Evolutionary conservation across 2,329 filamentous ascomycete species (phyloP).

Genomic region (Alternaria arbusti): DNA sequence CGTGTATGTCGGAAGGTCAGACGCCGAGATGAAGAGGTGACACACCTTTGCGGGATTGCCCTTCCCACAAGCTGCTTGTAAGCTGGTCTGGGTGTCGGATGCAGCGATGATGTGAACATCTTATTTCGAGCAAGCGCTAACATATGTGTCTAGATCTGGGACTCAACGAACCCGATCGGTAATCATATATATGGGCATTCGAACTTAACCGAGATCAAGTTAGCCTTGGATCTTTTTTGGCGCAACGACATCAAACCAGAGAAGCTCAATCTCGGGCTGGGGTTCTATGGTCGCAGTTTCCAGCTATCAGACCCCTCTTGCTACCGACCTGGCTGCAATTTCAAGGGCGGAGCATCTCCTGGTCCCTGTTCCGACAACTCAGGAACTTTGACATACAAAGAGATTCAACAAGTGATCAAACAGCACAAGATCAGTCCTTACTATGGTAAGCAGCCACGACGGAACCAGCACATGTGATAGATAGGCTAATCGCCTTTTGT

Average conservation of each 20-base stretch:
- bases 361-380: constrained; percentile 17
- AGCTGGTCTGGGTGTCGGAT: not conserved
- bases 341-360: constrained; percentile 2
- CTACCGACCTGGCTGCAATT: constrained; percentile 4
- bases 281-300: constrained; percentile 52
- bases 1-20: too few relatives aligned
- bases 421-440: constrained; percentile 10
- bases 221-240: constrained; percentile 54
- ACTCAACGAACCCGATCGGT: constrained; percentile 25
- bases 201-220: constrained; percentile 55
- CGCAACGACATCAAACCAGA: constrained; percentile 48
- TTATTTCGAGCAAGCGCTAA: not conserved
- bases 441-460: not conserved
- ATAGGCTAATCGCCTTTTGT: too few relatives aligned
- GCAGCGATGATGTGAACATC: not conserved
- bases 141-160: constrained; percentile 38
- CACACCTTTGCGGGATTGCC: not conserved
- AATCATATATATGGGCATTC: constrained; percentile 48
- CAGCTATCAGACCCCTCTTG: constrained; percentile 20
- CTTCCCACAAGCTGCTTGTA: not conserved
- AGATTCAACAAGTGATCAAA: constrained; percentile 24
- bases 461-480: too few relatives aligned
- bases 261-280: constrained; percentile 53
- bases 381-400: constrained; percentile 13
- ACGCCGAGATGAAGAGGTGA: not conserved